A percentile compares a stretch with the other conserved stretches of the same genome.
Evolutionary conservation across 768 basidiomycete species (phyloP).

Genomic region (Daedaleopsis sinensis): DNA sequence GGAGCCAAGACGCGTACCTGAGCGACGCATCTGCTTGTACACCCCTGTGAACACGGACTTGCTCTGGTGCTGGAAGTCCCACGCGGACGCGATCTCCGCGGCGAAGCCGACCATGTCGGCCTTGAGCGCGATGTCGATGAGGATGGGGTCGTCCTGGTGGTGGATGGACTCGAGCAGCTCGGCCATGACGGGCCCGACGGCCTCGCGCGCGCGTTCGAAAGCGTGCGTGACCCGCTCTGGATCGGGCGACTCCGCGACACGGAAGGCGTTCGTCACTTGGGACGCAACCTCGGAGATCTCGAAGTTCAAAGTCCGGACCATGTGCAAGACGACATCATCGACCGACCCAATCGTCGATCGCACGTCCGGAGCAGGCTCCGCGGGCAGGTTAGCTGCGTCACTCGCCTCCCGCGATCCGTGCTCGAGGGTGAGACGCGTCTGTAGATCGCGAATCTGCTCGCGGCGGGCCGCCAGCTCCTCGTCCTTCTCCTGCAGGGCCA

Average conservation of each 20-base stretch:
- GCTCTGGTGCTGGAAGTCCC: slow-evolving; percentile 26
- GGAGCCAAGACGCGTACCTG: slow-evolving; percentile 14
- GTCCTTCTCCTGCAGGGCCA: slow-evolving; percentile 13
- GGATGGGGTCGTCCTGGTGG: slow-evolving; percentile 25
- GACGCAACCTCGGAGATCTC: slow-evolving; percentile 24
- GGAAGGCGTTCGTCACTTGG: slow-evolving; percentile 20
- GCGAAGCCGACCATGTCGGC: slow-evolving; percentile 26
- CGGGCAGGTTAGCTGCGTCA: not conserved
- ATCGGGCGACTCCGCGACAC: slow-evolving; percentile 11
- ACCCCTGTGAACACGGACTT: slow-evolving; percentile 18
- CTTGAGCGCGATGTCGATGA: slow-evolving; percentile 25
- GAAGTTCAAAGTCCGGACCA: slow-evolving; percentile 23
- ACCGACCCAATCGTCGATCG: slow-evolving; percentile 1
- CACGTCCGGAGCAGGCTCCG: not conserved
- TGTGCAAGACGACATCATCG: slow-evolving; percentile 20
- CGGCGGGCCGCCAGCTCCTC: slow-evolving; percentile 14
- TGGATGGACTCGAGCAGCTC: slow-evolving; percentile 23
- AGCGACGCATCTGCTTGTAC: slow-evolving; percentile 22
- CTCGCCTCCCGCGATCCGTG: not conserved
- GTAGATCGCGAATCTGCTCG: slow-evolving; percentile 17
- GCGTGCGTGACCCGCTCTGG: slow-evolving; percentile 5
- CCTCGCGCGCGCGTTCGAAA: slow-evolving; percentile 21
- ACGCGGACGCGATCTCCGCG: slow-evolving; percentile 20
- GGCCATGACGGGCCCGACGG: slow-evolving; percentile 24
- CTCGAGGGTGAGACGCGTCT: slow-evolving; percentile 11